Evolutionary conservation across 78 protist species (phyloP).

Genomic region (Dictyostelium citrinum): DNA sequence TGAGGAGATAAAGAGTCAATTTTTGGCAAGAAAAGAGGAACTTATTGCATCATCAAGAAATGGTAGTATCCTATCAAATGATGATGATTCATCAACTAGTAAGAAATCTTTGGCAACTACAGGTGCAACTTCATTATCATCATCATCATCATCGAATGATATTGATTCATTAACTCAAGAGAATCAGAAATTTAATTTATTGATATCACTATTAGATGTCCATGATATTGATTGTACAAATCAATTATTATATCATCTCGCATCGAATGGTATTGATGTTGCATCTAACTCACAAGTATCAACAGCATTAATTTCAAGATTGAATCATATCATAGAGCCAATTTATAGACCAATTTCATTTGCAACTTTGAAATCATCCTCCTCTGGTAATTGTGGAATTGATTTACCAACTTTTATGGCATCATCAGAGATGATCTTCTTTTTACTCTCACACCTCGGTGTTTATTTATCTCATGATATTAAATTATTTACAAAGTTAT

Average conservation of each 20-base stretch:
- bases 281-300: conserved; percentile 13
- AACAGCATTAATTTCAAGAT: neutral
- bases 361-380: neutral
- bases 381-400: neutral
- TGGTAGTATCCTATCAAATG: neutral
- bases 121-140: neutral
- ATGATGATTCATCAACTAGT: neutral
- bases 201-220: conserved; percentile 1
- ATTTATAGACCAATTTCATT: conserved; percentile 49
- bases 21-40: conserved; percentile 20
- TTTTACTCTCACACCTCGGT: conserved; percentile 5
- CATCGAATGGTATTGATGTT: neutral
- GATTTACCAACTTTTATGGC: conserved; percentile 5
- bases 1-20: conserved; percentile 44
- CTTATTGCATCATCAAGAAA: neutral
- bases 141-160: neutral
- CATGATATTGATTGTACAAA: neutral
- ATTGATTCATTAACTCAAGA: neutral
- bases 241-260: conserved; percentile 6
- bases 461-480: conserved; percentile 10
- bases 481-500: conserved; percentile 4
- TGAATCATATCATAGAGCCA: conserved; percentile 20
- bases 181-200: conserved; percentile 58
- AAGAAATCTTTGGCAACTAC: neutral
- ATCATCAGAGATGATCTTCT: conserved; percentile 9